These are phyloP conservation scores for Francoa sonchifolia DNA, from an alignment of 441 rosid species.

Conservation along the genomic window DNA sequence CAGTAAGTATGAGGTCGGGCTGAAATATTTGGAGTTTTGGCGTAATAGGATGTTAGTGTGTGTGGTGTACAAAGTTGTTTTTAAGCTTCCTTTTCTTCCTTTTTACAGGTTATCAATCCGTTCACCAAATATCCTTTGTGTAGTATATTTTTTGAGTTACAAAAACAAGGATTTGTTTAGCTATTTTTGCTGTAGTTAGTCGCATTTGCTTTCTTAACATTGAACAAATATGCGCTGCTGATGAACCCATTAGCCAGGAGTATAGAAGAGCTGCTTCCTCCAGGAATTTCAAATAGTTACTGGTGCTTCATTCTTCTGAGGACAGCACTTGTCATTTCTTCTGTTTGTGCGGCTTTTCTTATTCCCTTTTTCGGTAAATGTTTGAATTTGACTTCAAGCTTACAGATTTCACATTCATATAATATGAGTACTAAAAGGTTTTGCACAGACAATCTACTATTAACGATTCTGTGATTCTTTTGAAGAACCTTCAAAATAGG, in stretches of 20 bases:
- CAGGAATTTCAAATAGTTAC: constrained; percentile 27
- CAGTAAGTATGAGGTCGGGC: constrained; percentile 30
- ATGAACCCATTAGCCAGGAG: constrained; percentile 79
- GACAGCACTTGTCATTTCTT: constrained; percentile 54
- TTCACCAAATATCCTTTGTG: constrained; percentile 68
- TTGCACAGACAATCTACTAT: no score
- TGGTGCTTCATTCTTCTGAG: constrained; percentile 60
- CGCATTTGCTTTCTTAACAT: constrained; percentile 21
- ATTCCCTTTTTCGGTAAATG: constrained; percentile 74
- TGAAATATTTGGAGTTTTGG: neutral
- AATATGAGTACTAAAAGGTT: no score
- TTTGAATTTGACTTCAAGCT: constrained; percentile 1
- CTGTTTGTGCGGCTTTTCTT: constrained; percentile 67
- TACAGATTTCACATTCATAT: no score
- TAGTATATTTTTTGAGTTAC: neutral
- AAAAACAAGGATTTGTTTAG: no score
- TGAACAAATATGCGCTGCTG: constrained; percentile 47
- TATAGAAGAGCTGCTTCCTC: constrained; percentile 77
- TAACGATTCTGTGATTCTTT: no score
- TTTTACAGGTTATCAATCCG: constrained; percentile 60
- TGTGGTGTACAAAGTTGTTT: neutral
- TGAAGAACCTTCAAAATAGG: no score
- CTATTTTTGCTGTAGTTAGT: neutral
- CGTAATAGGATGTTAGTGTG: neutral
- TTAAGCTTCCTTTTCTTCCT: constrained; percentile 10